phyloP scores from a whole-genome alignment of 257 asterid species.

The Eucommia ulmoides region DNA sequence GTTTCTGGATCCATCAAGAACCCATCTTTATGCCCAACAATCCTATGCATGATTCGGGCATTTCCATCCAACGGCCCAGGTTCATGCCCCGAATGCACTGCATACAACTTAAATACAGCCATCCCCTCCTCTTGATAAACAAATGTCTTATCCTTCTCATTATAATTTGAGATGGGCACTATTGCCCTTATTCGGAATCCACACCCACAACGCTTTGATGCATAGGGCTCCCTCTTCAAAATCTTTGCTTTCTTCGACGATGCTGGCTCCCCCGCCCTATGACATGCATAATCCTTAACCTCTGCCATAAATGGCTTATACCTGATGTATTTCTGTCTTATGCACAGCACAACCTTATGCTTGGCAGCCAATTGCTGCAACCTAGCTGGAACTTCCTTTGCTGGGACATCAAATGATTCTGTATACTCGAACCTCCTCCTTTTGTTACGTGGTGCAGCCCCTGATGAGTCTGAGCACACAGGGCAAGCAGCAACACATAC shows the following conservation, averaged over 20 bases:
- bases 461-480: constrained; percentile 69
- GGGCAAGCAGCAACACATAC: constrained; percentile 71
- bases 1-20: constrained; percentile 70
- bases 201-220: constrained; percentile 91
- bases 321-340: constrained; percentile 85
- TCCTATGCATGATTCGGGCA: constrained; percentile 91
- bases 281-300: constrained; percentile 97
- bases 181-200: constrained; percentile 89
- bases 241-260: constrained; percentile 60
- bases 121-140: constrained; percentile 95
- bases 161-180: constrained; percentile 86
- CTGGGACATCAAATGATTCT: constrained; percentile 79
- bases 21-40: constrained; percentile 90
- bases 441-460: constrained; percentile 76
- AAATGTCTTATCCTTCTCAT: constrained; percentile 85
- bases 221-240: constrained; percentile 77
- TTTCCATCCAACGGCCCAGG: constrained; percentile 96
- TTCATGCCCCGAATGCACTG: constrained; percentile 93
- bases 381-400: constrained; percentile 77
- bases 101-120: constrained; percentile 88
- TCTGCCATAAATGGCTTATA: constrained; percentile 98
- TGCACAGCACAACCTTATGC: constrained; percentile 87
- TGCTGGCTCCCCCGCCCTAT: constrained; percentile 92
- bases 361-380: constrained; percentile 84
- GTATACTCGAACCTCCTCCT: constrained; percentile 92